Evolutionary conservation across 768 basidiomycete species (phyloP).

Genomic region (Termitomyces heimii): DNA sequence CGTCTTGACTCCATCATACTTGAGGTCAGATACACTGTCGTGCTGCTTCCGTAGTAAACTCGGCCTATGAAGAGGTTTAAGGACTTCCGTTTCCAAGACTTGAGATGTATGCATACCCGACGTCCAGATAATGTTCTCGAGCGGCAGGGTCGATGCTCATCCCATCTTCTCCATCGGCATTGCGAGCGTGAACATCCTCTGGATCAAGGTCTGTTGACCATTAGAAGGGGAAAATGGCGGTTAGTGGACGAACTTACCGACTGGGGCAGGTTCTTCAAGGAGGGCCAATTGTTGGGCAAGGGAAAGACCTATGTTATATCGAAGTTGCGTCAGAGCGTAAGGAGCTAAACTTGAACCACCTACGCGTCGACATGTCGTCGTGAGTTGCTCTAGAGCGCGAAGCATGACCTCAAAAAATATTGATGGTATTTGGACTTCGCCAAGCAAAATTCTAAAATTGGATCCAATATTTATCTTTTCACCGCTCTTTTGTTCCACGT

Average conservation of each 20-base stretch:
- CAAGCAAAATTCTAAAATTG: slow-evolving; percentile 1
- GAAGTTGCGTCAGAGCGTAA: neutral
- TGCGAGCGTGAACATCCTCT: slow-evolving; percentile 59
- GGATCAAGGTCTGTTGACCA: slow-evolving; percentile 59
- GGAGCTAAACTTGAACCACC: neutral
- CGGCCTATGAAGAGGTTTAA: slow-evolving; percentile 35
- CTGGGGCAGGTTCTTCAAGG: slow-evolving; percentile 65
- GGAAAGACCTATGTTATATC: slow-evolving; percentile 34
- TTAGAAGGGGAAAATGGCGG: slow-evolving; percentile 2
- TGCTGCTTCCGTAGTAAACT: slow-evolving; percentile 64
- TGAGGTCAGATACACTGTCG: slow-evolving; percentile 64
- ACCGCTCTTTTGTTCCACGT: neutral
- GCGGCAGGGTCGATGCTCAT: slow-evolving; percentile 26
- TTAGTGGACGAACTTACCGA: slow-evolving; percentile 39
- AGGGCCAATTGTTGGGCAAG: slow-evolving; percentile 79
- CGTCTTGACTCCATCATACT: slow-evolving; percentile 69
- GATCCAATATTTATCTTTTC: neutral
- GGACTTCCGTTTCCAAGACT: neutral
- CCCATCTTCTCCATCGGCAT: slow-evolving; percentile 36
- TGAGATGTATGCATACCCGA: slow-evolving; percentile 52
- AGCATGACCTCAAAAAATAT: slow-evolving; percentile 8
- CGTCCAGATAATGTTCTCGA: slow-evolving; percentile 79
- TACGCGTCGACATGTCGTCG: slow-evolving; percentile 10
- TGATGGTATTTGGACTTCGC: slow-evolving; percentile 6
- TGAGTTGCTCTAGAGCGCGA: neutral